A percentile compares a stretch with the other conserved stretches of the same genome.
phyloP scores from a whole-genome alignment of 176 grass and related monocot genomes.

The Themeda triandra region DNA sequence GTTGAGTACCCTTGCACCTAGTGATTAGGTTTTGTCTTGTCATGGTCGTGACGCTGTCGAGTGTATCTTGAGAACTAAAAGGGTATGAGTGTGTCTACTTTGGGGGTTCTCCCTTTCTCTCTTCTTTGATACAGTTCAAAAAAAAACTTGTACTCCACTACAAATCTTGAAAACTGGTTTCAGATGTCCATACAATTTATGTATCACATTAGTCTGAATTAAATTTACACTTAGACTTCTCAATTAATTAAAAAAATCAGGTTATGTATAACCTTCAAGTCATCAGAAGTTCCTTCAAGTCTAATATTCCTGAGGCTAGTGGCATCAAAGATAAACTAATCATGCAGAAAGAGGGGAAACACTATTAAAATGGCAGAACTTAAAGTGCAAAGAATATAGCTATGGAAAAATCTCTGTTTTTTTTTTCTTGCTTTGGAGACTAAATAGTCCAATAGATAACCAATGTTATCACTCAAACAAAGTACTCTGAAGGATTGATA shows the following conservation, averaged over 20 bases:
- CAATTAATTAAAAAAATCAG: neutral
- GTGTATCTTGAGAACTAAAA: neutral
- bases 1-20: neutral
- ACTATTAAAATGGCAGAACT: neutral
- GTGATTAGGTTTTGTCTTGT: neutral
- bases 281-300: neutral
- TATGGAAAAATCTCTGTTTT: neutral
- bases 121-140: neutral
- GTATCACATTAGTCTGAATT: neutral
- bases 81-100: neutral
- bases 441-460: neutral
- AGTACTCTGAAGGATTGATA: neutral
- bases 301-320: neutral
- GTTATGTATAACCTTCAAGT: neutral
- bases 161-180: neutral
- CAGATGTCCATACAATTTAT: neutral
- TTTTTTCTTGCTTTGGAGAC: neutral
- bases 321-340: neutral
- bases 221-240: neutral
- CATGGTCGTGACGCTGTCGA: neutral
- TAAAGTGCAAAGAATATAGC: neutral
- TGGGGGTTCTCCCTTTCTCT: neutral
- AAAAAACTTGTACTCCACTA: neutral
- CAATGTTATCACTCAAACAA: neutral
- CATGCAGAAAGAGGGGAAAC: neutral